Evolutionary conservation across 495 filamentous ascomycete species (phyloP).

Genomic region (Aspergillus olivimuriae): DNA sequence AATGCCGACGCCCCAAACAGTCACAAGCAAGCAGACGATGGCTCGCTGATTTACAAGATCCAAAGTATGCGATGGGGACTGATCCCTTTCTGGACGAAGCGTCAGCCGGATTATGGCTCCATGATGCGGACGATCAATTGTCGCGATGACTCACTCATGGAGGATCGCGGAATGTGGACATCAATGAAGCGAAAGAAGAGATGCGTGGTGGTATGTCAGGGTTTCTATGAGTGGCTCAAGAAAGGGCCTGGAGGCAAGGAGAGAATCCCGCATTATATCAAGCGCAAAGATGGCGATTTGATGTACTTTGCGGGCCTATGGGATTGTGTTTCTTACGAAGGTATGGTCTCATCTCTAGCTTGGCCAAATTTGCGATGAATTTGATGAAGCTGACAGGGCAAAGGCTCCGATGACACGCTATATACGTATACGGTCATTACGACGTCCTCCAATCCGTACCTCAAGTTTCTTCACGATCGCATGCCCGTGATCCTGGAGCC

Average conservation of each 20-base stretch:
- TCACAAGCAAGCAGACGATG: not conserved
- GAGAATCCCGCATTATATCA: constrained; percentile 75
- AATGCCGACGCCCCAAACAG: not conserved
- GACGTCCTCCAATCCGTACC: constrained; percentile 69
- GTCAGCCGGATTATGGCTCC: constrained; percentile 66
- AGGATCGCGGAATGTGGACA: constrained; percentile 80
- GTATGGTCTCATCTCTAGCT: constrained; percentile 27
- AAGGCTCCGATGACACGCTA: constrained; percentile 53
- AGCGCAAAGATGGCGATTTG: constrained; percentile 71
- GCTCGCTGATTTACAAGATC: constrained; percentile 60
- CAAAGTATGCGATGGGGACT: constrained; percentile 93
- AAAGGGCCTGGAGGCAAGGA: constrained; percentile 65
- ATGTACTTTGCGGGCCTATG: constrained; percentile 91
- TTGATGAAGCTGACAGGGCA: not conserved
- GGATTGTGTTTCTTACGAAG: constrained; percentile 80
- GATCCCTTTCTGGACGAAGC: constrained; percentile 87
- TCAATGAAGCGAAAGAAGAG: constrained; percentile 83
- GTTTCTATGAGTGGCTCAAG: constrained; percentile 96
- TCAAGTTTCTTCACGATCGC: constrained; percentile 82
- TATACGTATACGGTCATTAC: constrained; percentile 94
- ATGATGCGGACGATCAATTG: constrained; percentile 90
- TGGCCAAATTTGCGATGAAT: not conserved
- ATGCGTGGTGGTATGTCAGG: constrained; percentile 80
- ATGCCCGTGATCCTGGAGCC: constrained; percentile 93
- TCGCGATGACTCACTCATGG: constrained; percentile 77